Percentiles rank a stretch among this genome's conserved stretches.
Conservation (phyloP, 1,284 basidiomycete species). For the Boletus albobrunnescens region DNA sequence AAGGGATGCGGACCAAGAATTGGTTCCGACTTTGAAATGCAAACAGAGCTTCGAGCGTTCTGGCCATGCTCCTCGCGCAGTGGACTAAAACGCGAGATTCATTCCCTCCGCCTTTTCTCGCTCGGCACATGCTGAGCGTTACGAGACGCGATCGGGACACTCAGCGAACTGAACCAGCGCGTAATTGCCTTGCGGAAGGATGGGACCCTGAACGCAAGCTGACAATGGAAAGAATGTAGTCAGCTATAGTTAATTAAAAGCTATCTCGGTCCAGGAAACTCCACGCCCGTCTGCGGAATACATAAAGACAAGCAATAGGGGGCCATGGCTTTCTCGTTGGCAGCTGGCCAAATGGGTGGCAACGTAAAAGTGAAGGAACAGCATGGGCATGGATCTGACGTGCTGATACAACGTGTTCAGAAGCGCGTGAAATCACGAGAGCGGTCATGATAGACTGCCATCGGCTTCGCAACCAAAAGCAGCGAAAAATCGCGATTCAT, state of each 20-base stretch:
- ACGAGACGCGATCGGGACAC: conserved; percentile 33
- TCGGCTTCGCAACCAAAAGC: conserved; percentile 27
- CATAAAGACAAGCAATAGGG: conserved; percentile 35
- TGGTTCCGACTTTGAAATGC: conserved; percentile 36
- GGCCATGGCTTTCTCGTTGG: conserved; percentile 32
- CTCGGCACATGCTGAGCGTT: conserved; percentile 31
- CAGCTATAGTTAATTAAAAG: conserved; percentile 33
- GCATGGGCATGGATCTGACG: conserved; percentile 34
- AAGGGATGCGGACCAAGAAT: conserved; percentile 25
- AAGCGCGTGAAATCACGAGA: conserved; percentile 37
- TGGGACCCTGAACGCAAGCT: conserved; percentile 31
- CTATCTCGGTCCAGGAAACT: conserved; percentile 33
- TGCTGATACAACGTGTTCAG: conserved; percentile 36
- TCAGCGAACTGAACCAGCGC: conserved; percentile 38
- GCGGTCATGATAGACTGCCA: conserved; percentile 33
- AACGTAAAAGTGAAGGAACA: conserved; percentile 35
- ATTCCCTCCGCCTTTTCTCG: conserved; percentile 34
- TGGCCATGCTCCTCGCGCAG: conserved; percentile 37
- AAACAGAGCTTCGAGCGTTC: conserved; percentile 35
- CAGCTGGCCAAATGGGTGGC: conserved; percentile 21
- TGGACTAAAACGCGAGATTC: conserved; percentile 36
- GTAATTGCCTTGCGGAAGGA: conserved; percentile 35
- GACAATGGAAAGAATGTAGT: conserved; percentile 23
- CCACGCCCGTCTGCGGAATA: conserved; percentile 35
- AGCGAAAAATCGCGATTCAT: conserved; percentile 25